A percentile compares a stretch with the other conserved stretches of the same genome.
Evolutionary conservation across 495 filamentous ascomycete species (phyloP).

Genomic region (Tricharina praecox): DNA sequence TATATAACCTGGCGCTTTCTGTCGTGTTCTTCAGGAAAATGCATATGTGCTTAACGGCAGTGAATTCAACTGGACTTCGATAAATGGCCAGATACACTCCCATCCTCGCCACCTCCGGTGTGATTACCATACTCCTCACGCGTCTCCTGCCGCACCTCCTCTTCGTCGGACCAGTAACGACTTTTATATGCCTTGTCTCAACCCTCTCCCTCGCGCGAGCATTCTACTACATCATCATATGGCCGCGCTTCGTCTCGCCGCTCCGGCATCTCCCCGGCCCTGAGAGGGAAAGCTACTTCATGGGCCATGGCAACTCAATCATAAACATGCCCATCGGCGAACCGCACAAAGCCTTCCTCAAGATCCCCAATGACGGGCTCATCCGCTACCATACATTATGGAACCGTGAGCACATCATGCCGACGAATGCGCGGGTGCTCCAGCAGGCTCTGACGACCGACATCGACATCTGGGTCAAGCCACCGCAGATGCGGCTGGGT

Average conservation of each 20-base stretch:
- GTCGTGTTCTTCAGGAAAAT: no score
- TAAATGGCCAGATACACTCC: no score
- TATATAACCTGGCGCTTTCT: no score
- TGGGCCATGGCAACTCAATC: slow-evolving; percentile 15
- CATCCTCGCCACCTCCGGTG: no score
- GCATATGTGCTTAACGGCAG: no score
- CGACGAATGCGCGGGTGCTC: slow-evolving; percentile 48
- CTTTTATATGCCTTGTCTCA: no score
- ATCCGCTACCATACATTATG: slow-evolving; percentile 55
- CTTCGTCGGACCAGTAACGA: no score
- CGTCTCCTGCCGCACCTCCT: no score
- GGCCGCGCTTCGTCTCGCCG: slow-evolving; percentile 58
- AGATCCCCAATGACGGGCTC: slow-evolving; percentile 71
- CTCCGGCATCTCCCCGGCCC: slow-evolving; percentile 46
- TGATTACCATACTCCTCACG: no score
- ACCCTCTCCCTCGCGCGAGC: slow-evolving; percentile 11
- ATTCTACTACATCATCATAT: slow-evolving; percentile 43
- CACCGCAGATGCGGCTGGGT: slow-evolving; percentile 39
- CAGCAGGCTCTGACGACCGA: slow-evolving; percentile 46
- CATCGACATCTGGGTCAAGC: slow-evolving; percentile 64
- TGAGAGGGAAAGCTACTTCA: slow-evolving; percentile 19
- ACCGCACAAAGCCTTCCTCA: slow-evolving; percentile 33
- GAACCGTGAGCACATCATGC: slow-evolving; percentile 48
- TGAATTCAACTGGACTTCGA: no score
- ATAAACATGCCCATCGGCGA: slow-evolving; percentile 2